A percentile compares a stretch with the other conserved stretches of the same genome.
Evolutionary conservation across 768 basidiomycete species (phyloP).

Genomic region (Pleurotus platypus): DNA sequence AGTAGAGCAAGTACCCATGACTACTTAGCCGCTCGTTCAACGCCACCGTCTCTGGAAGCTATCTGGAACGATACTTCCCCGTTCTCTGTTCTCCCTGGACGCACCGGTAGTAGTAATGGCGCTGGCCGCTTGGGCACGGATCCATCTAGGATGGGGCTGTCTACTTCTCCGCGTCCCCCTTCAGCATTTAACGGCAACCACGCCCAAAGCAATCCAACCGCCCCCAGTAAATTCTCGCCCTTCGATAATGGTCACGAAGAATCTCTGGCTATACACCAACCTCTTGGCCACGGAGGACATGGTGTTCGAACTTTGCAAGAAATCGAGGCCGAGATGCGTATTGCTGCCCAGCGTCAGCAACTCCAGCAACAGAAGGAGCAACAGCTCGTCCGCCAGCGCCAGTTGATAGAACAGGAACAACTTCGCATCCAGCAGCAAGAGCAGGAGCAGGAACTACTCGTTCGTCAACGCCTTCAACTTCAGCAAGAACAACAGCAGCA

Average conservation of each 20-base stretch:
- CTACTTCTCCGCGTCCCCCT: conserved; percentile 18
- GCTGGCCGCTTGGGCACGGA: conserved; percentile 33
- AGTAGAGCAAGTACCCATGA: conserved; percentile 11
- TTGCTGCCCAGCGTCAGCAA: conserved; percentile 46
- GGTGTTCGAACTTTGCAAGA: conserved; percentile 70
- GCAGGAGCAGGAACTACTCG: conserved; percentile 28
- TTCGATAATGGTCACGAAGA: conserved; percentile 21
- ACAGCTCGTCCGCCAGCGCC: conserved; percentile 26
- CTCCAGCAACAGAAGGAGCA: conserved; percentile 20
- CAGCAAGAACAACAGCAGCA: conserved; percentile 47
- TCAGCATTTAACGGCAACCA: conserved; percentile 1
- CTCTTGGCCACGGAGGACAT: conserved; percentile 26
- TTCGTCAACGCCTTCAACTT: conserved; percentile 34
- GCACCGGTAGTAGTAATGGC: conserved; percentile 37
- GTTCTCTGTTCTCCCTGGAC: conserved; percentile 61
- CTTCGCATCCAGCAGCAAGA: conserved; percentile 31
- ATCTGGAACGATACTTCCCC: conserved; percentile 83
- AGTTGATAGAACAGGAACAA: conserved; percentile 18
- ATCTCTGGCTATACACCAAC: conserved; percentile 25
- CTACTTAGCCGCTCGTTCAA: conserved; percentile 32
- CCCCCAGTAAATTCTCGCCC: conserved; percentile 32
- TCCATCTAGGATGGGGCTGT: conserved; percentile 27
- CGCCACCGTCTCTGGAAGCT: conserved; percentile 56
- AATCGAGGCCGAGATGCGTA: conserved; percentile 82
- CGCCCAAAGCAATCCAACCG: neutral